These are phyloP conservation scores for Hysterangium stoloniferum DNA, from an alignment of 768 basidiomycete species.

Conservation along the genomic window DNA sequence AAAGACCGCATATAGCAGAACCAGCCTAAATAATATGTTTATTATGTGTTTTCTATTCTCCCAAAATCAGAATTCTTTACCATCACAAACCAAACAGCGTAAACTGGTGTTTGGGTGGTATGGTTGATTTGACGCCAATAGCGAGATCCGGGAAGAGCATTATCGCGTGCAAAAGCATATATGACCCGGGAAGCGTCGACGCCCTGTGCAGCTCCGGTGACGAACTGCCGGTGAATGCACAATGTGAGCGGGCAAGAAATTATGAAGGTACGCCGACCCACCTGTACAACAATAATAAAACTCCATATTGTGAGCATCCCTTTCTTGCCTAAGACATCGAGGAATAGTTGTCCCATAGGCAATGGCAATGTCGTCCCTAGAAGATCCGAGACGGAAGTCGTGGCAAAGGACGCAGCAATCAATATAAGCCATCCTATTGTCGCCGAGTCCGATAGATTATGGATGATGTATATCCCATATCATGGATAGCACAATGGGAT, in stretches of 20 bases:
- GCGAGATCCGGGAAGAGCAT: constrained; percentile 63
- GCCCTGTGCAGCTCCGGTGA: constrained; percentile 66
- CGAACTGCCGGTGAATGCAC: constrained; percentile 35
- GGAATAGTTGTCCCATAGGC: constrained; percentile 66
- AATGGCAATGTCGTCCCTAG: constrained; percentile 45
- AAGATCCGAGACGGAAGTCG: constrained; percentile 43
- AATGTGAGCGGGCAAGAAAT: background rate
- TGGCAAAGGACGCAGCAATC: constrained; percentile 60
- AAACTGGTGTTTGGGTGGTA: constrained; percentile 59
- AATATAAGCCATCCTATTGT: constrained; percentile 50
- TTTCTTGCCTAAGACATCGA: constrained; percentile 53
- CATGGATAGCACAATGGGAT: background rate
- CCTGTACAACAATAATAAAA: constrained; percentile 58
- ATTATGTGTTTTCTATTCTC: too few species aligned
- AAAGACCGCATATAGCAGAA: constrained; percentile 49
- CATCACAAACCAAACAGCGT: constrained; percentile 73
- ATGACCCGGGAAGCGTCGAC: constrained; percentile 71
- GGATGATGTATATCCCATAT: background rate
- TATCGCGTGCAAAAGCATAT: constrained; percentile 68
- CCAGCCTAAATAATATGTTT: constrained; percentile 15
- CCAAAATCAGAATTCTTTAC: too few species aligned
- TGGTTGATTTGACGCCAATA: constrained; percentile 60
- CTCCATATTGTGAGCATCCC: constrained; percentile 72
- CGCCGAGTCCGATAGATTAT: background rate
- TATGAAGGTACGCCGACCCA: constrained; percentile 15